Percentiles rank a stretch among this genome's conserved stretches.
Evolutionary conservation across 2,329 filamentous ascomycete genomes (phyloP).

Genomic region (Cryphonectria japonica): DNA sequence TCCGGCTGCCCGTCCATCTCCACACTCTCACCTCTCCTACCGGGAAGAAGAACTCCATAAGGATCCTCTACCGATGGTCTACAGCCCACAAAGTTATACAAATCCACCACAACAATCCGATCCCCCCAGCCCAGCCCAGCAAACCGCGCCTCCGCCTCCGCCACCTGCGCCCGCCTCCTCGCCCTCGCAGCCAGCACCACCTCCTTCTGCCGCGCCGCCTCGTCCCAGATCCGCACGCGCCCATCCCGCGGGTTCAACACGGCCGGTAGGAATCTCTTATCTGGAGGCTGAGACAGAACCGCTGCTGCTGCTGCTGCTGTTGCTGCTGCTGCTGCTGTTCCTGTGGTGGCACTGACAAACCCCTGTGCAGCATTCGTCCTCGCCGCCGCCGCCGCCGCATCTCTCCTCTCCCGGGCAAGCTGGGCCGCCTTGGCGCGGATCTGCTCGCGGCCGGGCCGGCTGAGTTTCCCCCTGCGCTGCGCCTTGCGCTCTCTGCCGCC

Average conservation of each 20-base stretch:
- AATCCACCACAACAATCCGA: background rate
- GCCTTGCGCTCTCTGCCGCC: constrained; percentile 2
- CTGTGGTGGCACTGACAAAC: no score
- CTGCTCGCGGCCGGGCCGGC: background rate
- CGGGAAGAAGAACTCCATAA: background rate
- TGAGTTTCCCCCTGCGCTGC: constrained; percentile 3
- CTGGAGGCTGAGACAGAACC: no score
- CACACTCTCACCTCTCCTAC: no score
- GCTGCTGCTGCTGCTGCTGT: no score
- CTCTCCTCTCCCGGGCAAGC: background rate
- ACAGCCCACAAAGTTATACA: background rate
- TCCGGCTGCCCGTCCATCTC: no score
- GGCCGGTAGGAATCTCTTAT: background rate
- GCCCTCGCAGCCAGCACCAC: background rate
- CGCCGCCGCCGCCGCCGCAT: background rate
- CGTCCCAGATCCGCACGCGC: background rate
- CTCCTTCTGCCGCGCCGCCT: background rate
- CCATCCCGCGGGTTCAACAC: background rate
- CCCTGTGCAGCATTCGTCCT: background rate
- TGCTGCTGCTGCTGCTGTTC: no score
- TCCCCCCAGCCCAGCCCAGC: background rate
- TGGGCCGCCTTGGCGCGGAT: background rate
- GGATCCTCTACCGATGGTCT: background rate
- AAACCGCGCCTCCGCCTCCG: background rate
- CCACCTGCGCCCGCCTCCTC: background rate